These are phyloP conservation scores for Gracilaria vermiculophylla DNA, from an alignment of 23 red algal genomes.

Conservation along the genomic window DNA sequence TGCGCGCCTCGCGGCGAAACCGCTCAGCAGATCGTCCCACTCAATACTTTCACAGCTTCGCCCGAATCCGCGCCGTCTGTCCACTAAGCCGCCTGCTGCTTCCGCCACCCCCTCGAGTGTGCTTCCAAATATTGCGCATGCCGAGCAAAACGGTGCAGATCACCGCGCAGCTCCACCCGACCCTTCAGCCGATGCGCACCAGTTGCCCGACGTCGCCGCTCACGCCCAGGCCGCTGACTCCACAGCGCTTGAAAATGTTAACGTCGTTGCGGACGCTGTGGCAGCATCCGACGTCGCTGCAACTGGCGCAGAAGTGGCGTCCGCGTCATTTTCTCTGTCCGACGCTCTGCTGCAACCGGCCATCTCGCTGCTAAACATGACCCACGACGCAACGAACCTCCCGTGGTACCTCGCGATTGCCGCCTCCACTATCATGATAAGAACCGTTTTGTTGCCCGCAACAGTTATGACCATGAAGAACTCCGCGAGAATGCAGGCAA, in stretches of 20 bases:
- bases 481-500: conserved; percentile 48
- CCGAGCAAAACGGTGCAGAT: background rate
- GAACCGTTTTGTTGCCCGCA: conserved; percentile 68
- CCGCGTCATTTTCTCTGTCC: conserved; percentile 14
- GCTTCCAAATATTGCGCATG: background rate
- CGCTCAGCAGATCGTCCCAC: background rate
- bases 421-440: conserved; percentile 60
- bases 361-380: conserved; percentile 23
- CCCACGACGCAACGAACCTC: conserved; percentile 72
- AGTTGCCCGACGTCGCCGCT: background rate
- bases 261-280: background rate
- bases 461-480: conserved; percentile 81
- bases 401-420: conserved; percentile 91
- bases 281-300: background rate
- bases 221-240: background rate
- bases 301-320: conserved; percentile 21
- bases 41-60: background rate
- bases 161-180: background rate
- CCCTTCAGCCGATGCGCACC: background rate
- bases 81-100: background rate
- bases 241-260: background rate
- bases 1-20: background rate
- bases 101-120: background rate
- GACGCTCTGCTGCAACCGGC: conserved; percentile 59
- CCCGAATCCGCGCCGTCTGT: background rate